Evolutionary conservation across 371 early-diverging fungal species (phyloP), one percentile per base, ranked within the genome.

Genomic region (Modicella reniformis): DNA sequence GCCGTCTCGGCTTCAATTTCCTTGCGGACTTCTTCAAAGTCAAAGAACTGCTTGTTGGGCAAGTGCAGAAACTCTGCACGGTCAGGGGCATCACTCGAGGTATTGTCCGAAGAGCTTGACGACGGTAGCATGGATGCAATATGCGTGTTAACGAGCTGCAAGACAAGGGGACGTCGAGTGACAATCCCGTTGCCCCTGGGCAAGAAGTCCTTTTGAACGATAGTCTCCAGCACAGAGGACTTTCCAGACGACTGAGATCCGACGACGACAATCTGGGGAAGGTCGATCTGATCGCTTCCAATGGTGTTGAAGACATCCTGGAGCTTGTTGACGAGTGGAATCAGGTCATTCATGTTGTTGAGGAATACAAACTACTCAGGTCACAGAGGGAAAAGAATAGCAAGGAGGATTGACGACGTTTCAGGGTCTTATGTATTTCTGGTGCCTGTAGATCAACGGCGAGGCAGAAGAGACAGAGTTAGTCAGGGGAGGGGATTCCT

Each of bases 141-240:
- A 26, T 84, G 84, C n/a, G 85, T 76, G 56, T 91, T 89, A 41
- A 94, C 87, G 19, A 97, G 86, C 75, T 97, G 95, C 58, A 97
- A 81, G 26, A 97, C 92, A n/a, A 97, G 79, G 30, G 98, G 98
- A 41, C 98, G 87, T 56, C 96, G 88, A 48, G 98, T 96, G 60
- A 97, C 96, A 67, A 97, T 93, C 40, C 95, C 98, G 59, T 88
- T 91, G 21, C 97, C 97, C 55, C 96, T 84, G 30, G 98, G 98
- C 59, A 97, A 73, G 68, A 97, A 94, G 76, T 96, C 96, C 59
- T 91, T 90, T 30, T 94, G 93, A 44, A 96, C 94, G 57, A 97
- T 91, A 69, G 92, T 93, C 69, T 96, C 97, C 32, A 97, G 79
- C 10, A 96, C 95, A 51, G 95, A 95, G 47, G 94, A 93, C 81